phyloP scores from a whole-genome alignment of 1,284 basidiomycete genomes.

The Mycena citricolor region DNA sequence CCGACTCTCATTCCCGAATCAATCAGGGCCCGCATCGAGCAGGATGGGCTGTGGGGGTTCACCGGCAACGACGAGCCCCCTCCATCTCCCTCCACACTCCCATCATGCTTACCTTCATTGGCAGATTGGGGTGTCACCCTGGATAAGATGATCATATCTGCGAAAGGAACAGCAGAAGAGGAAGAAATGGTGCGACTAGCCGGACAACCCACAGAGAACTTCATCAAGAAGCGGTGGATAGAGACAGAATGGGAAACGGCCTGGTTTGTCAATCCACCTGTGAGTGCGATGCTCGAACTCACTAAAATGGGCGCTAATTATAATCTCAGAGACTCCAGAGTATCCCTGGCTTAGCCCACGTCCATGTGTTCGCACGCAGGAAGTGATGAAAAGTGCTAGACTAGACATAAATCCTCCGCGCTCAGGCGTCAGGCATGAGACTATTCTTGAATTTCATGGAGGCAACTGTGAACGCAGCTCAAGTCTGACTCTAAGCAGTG shows the following conservation, averaged over 20 bases:
- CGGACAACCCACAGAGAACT: slow-evolving; percentile 58
- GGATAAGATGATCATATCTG: slow-evolving; percentile 54
- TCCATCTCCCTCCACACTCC: slow-evolving; percentile 62
- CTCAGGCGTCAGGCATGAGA: too few relatives aligned
- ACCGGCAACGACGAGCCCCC: slow-evolving; percentile 59
- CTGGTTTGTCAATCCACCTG: slow-evolving; percentile 85
- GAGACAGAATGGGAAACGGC: slow-evolving; percentile 77
- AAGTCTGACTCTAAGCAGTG: too few relatives aligned
- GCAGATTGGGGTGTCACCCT: slow-evolving; percentile 68
- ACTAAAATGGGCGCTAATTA: neutral
- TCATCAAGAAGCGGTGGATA: slow-evolving; percentile 62
- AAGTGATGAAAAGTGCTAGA: slow-evolving; percentile 31
- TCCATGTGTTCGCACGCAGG: slow-evolving; percentile 73
- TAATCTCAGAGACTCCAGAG: slow-evolving; percentile 68
- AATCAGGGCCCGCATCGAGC: slow-evolving; percentile 53
- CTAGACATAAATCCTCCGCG: neutral
- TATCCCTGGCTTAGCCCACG: slow-evolving; percentile 73
- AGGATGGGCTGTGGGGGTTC: slow-evolving; percentile 78
- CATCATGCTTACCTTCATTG: slow-evolving; percentile 55
- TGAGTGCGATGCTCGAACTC: slow-evolving; percentile 35
- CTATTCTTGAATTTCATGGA: too few relatives aligned
- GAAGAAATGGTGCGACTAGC: slow-evolving; percentile 49
- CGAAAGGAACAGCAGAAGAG: slow-evolving; percentile 50
- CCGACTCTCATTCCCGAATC: slow-evolving; percentile 43
- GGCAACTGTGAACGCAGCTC: too few relatives aligned